These are phyloP conservation scores for Luvunga scandens DNA, from an alignment of 345 rosid species.

Conservation along the genomic window DNA sequence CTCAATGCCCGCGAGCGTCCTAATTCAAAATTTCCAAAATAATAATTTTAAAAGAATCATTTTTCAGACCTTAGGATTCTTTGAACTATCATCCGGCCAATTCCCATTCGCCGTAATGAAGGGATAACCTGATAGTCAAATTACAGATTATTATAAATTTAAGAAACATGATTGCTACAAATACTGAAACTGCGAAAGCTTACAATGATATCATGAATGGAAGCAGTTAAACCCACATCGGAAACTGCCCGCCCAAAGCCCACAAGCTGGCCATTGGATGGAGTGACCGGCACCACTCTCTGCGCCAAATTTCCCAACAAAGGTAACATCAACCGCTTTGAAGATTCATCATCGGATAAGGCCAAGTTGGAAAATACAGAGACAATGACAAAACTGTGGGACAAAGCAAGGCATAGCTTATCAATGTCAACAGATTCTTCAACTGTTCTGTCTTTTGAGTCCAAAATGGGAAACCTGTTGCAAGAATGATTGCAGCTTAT, in stretches of 20 bases:
- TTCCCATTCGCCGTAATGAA: slow-evolving; percentile 65
- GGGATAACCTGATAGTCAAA: slow-evolving; percentile 71
- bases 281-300: slow-evolving; percentile 44
- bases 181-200: background rate
- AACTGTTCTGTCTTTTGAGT: slow-evolving; percentile 16
- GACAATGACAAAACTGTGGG: slow-evolving; percentile 57
- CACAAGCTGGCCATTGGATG: slow-evolving; percentile 55
- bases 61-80: slow-evolving; percentile 54
- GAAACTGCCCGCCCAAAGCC: slow-evolving; percentile 90
- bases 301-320: slow-evolving; percentile 39
- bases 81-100: slow-evolving; percentile 69
- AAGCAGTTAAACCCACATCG: slow-evolving; percentile 78
- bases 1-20: too few relatives aligned
- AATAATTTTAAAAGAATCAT: background rate
- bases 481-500: slow-evolving; percentile 59
- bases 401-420: slow-evolving; percentile 66
- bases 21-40: background rate
- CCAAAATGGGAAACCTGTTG: slow-evolving; percentile 48
- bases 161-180: background rate
- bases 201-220: slow-evolving; percentile 81
- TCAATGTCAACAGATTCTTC: slow-evolving; percentile 39
- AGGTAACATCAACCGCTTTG: background rate
- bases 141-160: background rate
- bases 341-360: background rate
- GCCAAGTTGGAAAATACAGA: slow-evolving; percentile 55